Evolutionary conservation across 2,329 filamentous ascomycete genomes (phyloP).

Genomic region (Periconia sp.): DNA sequence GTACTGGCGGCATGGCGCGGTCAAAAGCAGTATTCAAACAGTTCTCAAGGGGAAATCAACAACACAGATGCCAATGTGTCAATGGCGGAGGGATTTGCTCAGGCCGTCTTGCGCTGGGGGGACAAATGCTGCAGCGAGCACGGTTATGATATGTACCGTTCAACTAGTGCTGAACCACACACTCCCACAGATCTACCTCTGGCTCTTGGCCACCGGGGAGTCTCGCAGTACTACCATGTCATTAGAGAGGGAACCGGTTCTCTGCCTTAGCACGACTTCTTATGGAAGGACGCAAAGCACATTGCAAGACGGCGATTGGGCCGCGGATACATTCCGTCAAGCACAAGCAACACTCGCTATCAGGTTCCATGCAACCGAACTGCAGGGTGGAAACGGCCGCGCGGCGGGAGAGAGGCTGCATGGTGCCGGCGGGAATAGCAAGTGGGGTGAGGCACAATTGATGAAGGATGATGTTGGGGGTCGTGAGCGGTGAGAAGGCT

Average conservation of each 20-base stretch:
- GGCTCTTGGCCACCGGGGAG: not conserved
- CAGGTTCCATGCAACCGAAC: constrained; percentile 4
- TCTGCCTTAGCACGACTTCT: not conserved
- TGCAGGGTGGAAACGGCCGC: constrained; percentile 5
- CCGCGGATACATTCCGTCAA: not conserved
- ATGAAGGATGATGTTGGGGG: constrained; percentile 6
- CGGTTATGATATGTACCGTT: constrained; percentile 6
- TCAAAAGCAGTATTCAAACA: too few species aligned
- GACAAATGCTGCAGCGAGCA: not conserved
- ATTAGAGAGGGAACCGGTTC: constrained; percentile 1
- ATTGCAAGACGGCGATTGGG: constrained; percentile 4
- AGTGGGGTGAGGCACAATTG: constrained; percentile 2
- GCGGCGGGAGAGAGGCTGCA: constrained; percentile 2
- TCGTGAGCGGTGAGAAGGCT: constrained; percentile 8
- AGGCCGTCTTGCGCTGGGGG: not conserved
- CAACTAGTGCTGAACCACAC: not conserved
- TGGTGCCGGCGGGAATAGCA: not conserved
- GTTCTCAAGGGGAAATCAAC: too few species aligned
- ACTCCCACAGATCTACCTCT: not conserved
- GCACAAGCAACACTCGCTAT: not conserved
- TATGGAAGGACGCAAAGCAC: not conserved
- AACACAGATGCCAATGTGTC: too few species aligned
- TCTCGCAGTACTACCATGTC: not conserved
- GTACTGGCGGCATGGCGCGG: constrained; percentile 21
- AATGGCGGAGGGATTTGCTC: too few species aligned